Conservation (phyloP, 495 filamentous ascomycete genomes). For the Aspergillus ellipticus region DNA sequence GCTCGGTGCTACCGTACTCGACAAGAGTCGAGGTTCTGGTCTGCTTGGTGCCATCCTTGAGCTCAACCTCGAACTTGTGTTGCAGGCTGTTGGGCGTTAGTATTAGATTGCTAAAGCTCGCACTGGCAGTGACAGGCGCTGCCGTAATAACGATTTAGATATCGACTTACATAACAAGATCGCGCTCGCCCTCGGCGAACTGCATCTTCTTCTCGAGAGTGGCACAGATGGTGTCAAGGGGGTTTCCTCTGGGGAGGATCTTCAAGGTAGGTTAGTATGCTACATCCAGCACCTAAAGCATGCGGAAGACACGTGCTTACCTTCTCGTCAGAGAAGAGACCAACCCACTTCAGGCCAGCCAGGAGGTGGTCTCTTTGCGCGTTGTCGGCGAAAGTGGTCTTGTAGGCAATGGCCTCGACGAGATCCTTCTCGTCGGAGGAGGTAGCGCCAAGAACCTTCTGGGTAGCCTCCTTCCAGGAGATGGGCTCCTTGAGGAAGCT, state of each 20-base stretch:
- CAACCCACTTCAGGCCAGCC: conserved; percentile 77
- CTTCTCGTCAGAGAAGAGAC: conserved; percentile 71
- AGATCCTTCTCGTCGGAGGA: conserved; percentile 64
- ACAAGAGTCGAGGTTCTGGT: conserved; percentile 74
- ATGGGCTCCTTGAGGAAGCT: conserved; percentile 58
- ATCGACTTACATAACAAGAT: conserved; percentile 58
- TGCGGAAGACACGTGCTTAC: no score
- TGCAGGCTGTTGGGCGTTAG: conserved; percentile 47
- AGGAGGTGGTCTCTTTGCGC: conserved; percentile 77
- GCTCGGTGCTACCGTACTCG: conserved; percentile 70
- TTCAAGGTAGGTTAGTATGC: conserved; percentile 12
- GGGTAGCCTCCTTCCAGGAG: conserved; percentile 77
- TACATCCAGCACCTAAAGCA: no score
- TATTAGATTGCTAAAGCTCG: no score
- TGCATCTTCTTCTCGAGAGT: conserved; percentile 90
- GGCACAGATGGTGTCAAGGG: conserved; percentile 85
- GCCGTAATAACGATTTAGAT: no score
- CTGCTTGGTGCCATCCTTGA: conserved; percentile 70
- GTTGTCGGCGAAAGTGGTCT: conserved; percentile 63
- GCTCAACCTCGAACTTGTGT: conserved; percentile 90
- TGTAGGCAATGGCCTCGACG: conserved; percentile 65
- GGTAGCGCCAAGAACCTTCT: conserved; percentile 64
- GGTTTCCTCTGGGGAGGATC: conserved; percentile 72
- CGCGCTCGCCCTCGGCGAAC: conserved; percentile 78
- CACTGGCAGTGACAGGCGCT: no score